Percentiles rank a stretch among this genome's conserved stretches.
Evolutionary conservation across 2,329 filamentous ascomycete genomes (phyloP).

Genomic region (Phialophora expanda): DNA sequence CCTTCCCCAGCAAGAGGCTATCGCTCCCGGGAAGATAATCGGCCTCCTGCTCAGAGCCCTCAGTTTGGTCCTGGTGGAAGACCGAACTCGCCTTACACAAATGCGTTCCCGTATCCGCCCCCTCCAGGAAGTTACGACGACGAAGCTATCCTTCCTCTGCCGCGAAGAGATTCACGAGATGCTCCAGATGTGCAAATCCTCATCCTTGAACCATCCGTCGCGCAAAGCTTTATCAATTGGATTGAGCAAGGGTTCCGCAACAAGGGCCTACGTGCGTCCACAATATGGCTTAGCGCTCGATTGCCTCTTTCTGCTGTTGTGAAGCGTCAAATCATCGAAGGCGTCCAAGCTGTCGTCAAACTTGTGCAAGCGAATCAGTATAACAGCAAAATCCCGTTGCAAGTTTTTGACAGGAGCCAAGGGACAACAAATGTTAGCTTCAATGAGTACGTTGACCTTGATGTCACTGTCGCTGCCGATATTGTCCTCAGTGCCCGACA

Average conservation of each 20-base stretch:
- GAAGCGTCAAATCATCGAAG: conserved; percentile 82
- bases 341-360: conserved; percentile 82
- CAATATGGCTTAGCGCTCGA: conserved; percentile 77
- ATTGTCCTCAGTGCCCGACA: conserved; percentile 75
- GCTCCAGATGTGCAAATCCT: conserved; percentile 91
- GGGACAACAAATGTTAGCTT: conserved; percentile 79
- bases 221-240: conserved; percentile 78
- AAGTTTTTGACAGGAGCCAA: conserved; percentile 80
- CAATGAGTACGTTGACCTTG: conserved; percentile 84
- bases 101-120: conserved; percentile 70
- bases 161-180: conserved; percentile 72
- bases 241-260: conserved; percentile 76
- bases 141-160: conserved; percentile 71
- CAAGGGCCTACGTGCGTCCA: conserved; percentile 74
- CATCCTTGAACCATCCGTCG: conserved; percentile 62
- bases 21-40: conserved; percentile 69
- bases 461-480: conserved; percentile 77
- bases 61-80: conserved; percentile 56
- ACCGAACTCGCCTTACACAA: conserved; percentile 68
- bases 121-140: conserved; percentile 62
- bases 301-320: conserved; percentile 80
- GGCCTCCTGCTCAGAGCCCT: conserved; percentile 49
- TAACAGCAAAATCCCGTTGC: conserved; percentile 75
- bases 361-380: conserved; percentile 73
- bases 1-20: conserved; percentile 62